Evolutionary conservation across 306 rosid genomes (phyloP).

Genomic region (Sicyos baderoa): DNA sequence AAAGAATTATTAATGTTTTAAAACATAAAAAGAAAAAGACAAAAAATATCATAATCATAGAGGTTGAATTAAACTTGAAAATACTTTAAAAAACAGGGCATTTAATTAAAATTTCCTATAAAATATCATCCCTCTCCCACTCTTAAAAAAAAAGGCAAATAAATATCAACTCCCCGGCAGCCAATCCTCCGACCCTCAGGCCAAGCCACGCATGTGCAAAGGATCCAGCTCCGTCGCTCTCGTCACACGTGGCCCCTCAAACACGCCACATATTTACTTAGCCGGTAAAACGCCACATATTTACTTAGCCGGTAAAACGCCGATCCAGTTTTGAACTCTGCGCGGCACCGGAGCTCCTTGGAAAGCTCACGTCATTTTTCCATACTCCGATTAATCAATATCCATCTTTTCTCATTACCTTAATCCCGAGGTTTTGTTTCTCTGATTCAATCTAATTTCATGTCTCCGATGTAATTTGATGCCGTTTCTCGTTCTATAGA

Average conservation of each 20-base stretch:
- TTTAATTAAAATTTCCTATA: background rate
- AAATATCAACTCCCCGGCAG: conserved; percentile 13
- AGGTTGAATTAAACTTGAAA: background rate
- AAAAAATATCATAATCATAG: background rate
- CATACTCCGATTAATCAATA: background rate
- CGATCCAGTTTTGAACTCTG: conserved; percentile 12
- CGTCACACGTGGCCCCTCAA: conserved; percentile 6
- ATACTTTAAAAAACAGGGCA: background rate
- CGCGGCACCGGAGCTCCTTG: background rate
- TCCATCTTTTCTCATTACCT: background rate
- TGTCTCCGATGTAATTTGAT: background rate
- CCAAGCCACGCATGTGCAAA: background rate
- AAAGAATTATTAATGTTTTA: too few relatives aligned
- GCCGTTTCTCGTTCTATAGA: background rate
- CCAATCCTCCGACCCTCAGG: conserved; percentile 12
- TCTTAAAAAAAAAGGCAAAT: background rate
- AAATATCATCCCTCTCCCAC: background rate
- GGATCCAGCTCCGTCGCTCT: conserved; percentile 3
- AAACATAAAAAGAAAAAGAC: background rate
- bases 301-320: background rate
- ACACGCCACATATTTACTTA: background rate
- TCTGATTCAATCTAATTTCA: background rate
- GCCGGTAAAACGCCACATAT: conserved; percentile 6
- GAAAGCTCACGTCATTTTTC: background rate
- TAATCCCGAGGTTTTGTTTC: background rate